Base-by-base conservation (phyloP, 169 alveolate species). In the Cryptosporidium tyzzeri region DNA sequence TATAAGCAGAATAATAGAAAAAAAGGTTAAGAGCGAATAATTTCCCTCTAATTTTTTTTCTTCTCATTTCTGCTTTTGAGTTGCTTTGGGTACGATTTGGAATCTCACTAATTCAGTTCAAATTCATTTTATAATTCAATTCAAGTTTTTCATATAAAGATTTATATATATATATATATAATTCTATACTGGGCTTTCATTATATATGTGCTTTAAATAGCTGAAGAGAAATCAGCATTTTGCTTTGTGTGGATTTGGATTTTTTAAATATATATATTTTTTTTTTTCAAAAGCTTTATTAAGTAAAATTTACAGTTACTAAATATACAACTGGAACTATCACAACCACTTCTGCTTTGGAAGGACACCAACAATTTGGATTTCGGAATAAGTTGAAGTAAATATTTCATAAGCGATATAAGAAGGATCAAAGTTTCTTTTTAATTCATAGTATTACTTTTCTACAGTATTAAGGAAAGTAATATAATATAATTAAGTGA, bases 101-200 rank as follows among this genome's bases (percentile, higher is more conserved):
- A 55, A 26, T 55, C 67, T 26, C 26, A 21, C 35, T 55, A 55
- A 55, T 55, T 55, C 71, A 65, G 50, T 37, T 33, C 50, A 31
- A 65, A 65, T 33, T 26, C 53, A 65, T 33, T 65, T 65, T 65
- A 2, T 65, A 65, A 65, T 65, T 65, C 51, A 65, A 35, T 65
- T 65, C 44, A 29, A 35, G 23, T 65, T 65, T 26, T 10, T 10
- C 71, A 33, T 55, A 55, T 18, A 55, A 0, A 55, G 0, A 55
- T n/a, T 8, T 7, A n/a, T 55, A 26, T 1, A n/a, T 55, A 45
- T 10, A 45, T 12, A 45, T 10, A 45, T 45, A 45, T 10, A 45
- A 44, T 44, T 44, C 50, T 44, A 44, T 35, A 35, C 50, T 44
- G 50, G 50, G 12, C 26, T 8, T 55, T 55, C 68, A 58, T 58